These are phyloP conservation scores for Mucor lusitanicus DNA, from an alignment of 371 early-diverging fungal species.

Conservation along the genomic window DNA sequence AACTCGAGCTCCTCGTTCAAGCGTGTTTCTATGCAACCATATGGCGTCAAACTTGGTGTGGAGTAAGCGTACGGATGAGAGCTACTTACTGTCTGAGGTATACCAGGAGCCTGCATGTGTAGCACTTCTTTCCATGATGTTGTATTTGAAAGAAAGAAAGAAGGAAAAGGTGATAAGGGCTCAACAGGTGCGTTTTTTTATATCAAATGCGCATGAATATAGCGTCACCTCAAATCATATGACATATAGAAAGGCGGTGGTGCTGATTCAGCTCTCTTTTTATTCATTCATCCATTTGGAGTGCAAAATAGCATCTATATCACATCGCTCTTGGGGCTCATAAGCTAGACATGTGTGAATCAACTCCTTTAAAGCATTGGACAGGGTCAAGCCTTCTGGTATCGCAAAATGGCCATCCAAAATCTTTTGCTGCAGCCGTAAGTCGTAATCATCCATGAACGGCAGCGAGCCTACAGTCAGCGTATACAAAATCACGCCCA, in stretches of 20 bases:
- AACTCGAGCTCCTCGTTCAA: conserved; percentile 50
- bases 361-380: conserved; percentile 16
- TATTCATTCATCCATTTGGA: conserved; percentile 26
- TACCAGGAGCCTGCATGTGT: conserved; percentile 89
- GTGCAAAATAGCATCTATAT: conserved; percentile 25
- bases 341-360: conserved; percentile 25
- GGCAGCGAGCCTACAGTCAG: conserved; percentile 74
- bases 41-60: neutral
- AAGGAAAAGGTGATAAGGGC: neutral
- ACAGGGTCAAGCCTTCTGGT: conserved; percentile 19
- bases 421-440: conserved; percentile 72
- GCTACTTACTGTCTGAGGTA: conserved; percentile 45
- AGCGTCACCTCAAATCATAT: neutral
- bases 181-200: neutral
- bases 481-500: conserved; percentile 80
- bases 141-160: neutral
- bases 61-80: neutral
- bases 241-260: too few species aligned
- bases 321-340: conserved; percentile 26
- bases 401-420: conserved; percentile 49
- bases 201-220: neutral
- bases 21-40: conserved; percentile 16
- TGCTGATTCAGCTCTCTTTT: too few species aligned
- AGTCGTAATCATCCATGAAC: conserved; percentile 74
- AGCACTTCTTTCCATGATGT: conserved; percentile 34